These are phyloP conservation scores for Penicillium diatomitis DNA, from an alignment of 495 filamentous ascomycete genomes.

Conservation along the genomic window DNA sequence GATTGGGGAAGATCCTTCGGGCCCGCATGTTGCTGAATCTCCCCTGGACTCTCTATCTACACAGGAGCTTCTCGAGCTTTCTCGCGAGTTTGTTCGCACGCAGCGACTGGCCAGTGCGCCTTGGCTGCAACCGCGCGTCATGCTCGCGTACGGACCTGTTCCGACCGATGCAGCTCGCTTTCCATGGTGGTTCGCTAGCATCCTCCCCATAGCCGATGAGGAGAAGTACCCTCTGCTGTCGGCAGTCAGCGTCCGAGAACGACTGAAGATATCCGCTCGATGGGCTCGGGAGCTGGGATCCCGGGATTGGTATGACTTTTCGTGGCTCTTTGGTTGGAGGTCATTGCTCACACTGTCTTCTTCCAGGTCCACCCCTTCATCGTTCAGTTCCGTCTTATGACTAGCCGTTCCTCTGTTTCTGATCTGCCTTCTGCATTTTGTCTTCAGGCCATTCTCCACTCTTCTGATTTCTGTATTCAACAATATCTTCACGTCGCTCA, in stretches of 20 bases:
- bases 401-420: slow-evolving; percentile 41
- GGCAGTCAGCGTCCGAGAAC: slow-evolving; percentile 65
- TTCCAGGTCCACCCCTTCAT: slow-evolving; percentile 25
- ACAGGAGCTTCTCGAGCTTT: slow-evolving; percentile 51
- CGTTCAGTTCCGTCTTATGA: slow-evolving; percentile 37
- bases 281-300: slow-evolving; percentile 71
- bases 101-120: slow-evolving; percentile 56
- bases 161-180: slow-evolving; percentile 69
- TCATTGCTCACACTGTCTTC: not conserved
- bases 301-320: slow-evolving; percentile 54
- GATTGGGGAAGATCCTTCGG: slow-evolving; percentile 6
- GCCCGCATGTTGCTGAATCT: slow-evolving; percentile 10
- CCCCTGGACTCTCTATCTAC: slow-evolving; percentile 59
- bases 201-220: slow-evolving; percentile 64
- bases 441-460: slow-evolving; percentile 14
- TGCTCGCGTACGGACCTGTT: slow-evolving; percentile 66
- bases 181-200: slow-evolving; percentile 85
- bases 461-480: slow-evolving; percentile 17
- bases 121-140: slow-evolving; percentile 63
- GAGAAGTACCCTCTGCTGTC: slow-evolving; percentile 70
- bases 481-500: slow-evolving; percentile 22
- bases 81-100: slow-evolving; percentile 54
- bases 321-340: not conserved
- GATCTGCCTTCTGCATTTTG: slow-evolving; percentile 24
- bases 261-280: slow-evolving; percentile 65